Evolutionary conservation across 345 rosid genomes (phyloP), one percentile per base, ranked within the genome.

Genomic region (Boechera retrofracta): DNA sequence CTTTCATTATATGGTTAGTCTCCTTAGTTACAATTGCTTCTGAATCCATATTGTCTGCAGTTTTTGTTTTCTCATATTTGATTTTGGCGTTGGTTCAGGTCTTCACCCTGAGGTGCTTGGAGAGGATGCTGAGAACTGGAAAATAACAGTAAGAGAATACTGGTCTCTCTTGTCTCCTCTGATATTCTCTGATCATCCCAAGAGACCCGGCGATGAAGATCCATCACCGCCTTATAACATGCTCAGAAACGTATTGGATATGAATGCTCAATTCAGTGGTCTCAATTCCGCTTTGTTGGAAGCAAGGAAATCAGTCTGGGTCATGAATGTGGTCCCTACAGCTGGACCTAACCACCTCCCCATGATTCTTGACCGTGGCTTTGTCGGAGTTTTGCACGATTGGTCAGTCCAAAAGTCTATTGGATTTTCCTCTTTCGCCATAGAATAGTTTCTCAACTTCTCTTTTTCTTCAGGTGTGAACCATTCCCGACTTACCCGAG

Each of bases 141-240:
- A 67, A 72, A 15, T 67, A 58, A 85, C 89, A 53, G 84, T 89
- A 49, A 69, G 75, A 55, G 87, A 96, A 78, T 93, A 87, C 81
- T 96, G 99, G 99, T 93, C 99, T 10, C 95, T 96, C 77, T 83
- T 96, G 64, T 96, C 99, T 4, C 98, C 99, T 4, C 58, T 96
- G 64, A 91, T 96, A 84, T 96, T 96, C 91, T 96, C 99, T 0
- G 99, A 96, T 87, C 99, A 96, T 82, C 98, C 99, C 11, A 96
- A 96, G 80, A 91, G 99, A 83, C 99, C 99, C 5, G 99, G 99
- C 11, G 97, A 93, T 36, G 99, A 96, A 83, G 98, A 96, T 83
- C 99, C 99, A 44, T 85, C 90, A 2, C 98, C 99, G 24, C 99
- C 99, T 45, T 93, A 86, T 81, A 96, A 96, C 85, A 96, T 96